phyloP scores from a whole-genome alignment of 768 basidiomycete species.

The Auriculariales sp. region DNA sequence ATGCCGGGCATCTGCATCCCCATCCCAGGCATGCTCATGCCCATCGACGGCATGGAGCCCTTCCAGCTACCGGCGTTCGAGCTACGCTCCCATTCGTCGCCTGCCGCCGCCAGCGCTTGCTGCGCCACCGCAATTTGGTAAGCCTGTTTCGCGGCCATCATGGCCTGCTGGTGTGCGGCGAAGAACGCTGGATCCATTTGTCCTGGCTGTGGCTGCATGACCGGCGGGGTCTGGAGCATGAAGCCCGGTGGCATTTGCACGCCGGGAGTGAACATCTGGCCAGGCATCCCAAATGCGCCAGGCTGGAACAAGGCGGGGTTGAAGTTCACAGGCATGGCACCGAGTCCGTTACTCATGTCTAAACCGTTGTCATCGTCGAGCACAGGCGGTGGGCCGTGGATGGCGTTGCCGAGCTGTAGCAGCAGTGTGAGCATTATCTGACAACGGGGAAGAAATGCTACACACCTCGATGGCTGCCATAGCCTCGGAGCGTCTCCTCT shows the following conservation, averaged over 20 bases:
- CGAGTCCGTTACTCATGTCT: conserved; percentile 9
- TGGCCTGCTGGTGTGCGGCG: conserved; percentile 76
- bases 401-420: conserved; percentile 67
- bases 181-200: conserved; percentile 44
- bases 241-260: conserved; percentile 1
- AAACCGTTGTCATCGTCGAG: conserved; percentile 24
- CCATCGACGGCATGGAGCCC: conserved; percentile 31
- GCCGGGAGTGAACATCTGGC: conserved; percentile 11
- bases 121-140: conserved; percentile 85
- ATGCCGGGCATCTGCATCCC: conserved; percentile 9
- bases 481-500: conserved; percentile 70
- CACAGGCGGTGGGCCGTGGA: conserved; percentile 61
- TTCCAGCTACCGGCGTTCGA: conserved; percentile 37
- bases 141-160: conserved; percentile 75
- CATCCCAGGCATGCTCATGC: conserved; percentile 30
- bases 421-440: conserved; percentile 5
- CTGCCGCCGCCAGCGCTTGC: conserved; percentile 80
- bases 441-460: conserved; percentile 5
- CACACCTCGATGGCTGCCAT: conserved; percentile 78
- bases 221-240: conserved; percentile 6
- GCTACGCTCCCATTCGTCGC: conserved; percentile 79
- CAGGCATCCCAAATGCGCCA: conserved; percentile 24
- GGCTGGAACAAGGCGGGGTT: conserved; percentile 14
- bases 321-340: conserved; percentile 15
- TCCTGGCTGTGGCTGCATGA: conserved; percentile 7